Conservation (phyloP, 148 eudicot genomes). For the Rhododendron kiyosumense region DNA sequence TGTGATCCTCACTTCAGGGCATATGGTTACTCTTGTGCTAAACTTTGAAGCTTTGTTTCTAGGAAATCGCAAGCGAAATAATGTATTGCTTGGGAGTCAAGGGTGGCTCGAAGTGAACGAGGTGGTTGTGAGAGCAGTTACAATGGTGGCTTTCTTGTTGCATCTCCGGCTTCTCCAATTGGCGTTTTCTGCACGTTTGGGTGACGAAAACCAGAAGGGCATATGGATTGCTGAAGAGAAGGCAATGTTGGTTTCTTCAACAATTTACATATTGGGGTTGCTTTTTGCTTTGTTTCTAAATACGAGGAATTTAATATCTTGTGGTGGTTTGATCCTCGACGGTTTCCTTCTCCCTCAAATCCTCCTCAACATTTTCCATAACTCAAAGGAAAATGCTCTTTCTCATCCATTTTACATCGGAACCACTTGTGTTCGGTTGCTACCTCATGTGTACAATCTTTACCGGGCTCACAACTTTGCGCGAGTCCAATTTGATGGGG, state of each 20-base stretch:
- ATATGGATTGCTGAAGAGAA: conserved; percentile 11
- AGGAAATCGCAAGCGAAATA: not conserved
- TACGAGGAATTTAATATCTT: conserved; percentile 26
- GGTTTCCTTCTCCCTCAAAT: conserved; percentile 38
- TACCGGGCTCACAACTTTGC: conserved; percentile 21
- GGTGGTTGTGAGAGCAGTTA: conserved; percentile 10
- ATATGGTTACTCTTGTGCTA: conserved; percentile 20
- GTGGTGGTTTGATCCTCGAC: conserved; percentile 27
- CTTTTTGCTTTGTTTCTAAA: conserved; percentile 5
- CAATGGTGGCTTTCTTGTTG: conserved; percentile 23
- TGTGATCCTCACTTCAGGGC: conserved; percentile 17
- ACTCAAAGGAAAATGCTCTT: conserved; percentile 24
- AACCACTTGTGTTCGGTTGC: conserved; percentile 29
- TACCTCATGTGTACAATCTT: conserved; percentile 35
- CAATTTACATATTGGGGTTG: conserved; percentile 5
- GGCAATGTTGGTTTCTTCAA: conserved; percentile 4
- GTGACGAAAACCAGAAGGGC: not conserved
- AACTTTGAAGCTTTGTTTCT: conserved; percentile 16
- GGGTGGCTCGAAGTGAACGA: conserved; percentile 16
- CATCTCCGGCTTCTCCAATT: conserved; percentile 21
- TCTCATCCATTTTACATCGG: conserved; percentile 31
- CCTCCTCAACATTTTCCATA: conserved; percentile 17
- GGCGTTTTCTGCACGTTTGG: conserved; percentile 4
- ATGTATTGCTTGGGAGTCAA: not conserved
- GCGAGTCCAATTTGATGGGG: not conserved